Percentiles rank a stretch among this genome's conserved stretches.
Evolutionary conservation across 164 flowering plant genomes (phyloP).

Genomic region (Annona squamosa): DNA sequence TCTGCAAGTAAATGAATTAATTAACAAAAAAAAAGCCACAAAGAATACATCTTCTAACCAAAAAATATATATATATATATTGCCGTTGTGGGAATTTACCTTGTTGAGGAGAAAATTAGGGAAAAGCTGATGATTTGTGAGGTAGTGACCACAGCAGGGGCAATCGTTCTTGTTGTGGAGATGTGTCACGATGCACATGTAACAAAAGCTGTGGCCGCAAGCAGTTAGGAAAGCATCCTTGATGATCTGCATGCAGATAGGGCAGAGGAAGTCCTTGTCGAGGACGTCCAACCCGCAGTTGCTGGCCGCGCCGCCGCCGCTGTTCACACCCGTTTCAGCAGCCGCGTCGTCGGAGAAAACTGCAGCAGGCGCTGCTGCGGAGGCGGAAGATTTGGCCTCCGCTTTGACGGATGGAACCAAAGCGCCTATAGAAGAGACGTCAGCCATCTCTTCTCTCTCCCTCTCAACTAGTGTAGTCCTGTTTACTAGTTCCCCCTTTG

Average conservation of each 20-base stretch:
- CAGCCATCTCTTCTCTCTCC: slow-evolving; percentile 10
- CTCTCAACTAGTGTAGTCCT: no score
- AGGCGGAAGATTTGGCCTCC: slow-evolving; percentile 17
- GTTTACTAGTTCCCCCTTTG: background rate
- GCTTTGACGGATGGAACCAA: slow-evolving; percentile 56
- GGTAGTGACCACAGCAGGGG: slow-evolving; percentile 74
- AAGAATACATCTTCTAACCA: no score
- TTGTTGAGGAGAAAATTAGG: slow-evolving; percentile 86
- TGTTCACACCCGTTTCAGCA: background rate
- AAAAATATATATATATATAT: no score
- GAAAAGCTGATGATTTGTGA: slow-evolving; percentile 58
- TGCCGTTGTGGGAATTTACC: slow-evolving; percentile 28
- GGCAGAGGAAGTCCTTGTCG: slow-evolving; percentile 77
- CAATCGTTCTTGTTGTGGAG: slow-evolving; percentile 86
- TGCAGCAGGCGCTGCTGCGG: slow-evolving; percentile 13
- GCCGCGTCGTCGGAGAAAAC: background rate
- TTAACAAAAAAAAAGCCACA: no score
- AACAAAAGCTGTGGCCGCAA: slow-evolving; percentile 96
- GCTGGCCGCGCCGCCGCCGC: slow-evolving; percentile 2
- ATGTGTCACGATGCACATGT: slow-evolving; percentile 91
- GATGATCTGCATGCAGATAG: slow-evolving; percentile 92
- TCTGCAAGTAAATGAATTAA: no score
- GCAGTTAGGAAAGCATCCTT: slow-evolving; percentile 90
- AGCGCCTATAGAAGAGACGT: slow-evolving; percentile 44
- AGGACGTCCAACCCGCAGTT: slow-evolving; percentile 14